Base-by-base conservation (phyloP, 768 basidiomycete genomes). In the Rossbeevera mucosa region DNA sequence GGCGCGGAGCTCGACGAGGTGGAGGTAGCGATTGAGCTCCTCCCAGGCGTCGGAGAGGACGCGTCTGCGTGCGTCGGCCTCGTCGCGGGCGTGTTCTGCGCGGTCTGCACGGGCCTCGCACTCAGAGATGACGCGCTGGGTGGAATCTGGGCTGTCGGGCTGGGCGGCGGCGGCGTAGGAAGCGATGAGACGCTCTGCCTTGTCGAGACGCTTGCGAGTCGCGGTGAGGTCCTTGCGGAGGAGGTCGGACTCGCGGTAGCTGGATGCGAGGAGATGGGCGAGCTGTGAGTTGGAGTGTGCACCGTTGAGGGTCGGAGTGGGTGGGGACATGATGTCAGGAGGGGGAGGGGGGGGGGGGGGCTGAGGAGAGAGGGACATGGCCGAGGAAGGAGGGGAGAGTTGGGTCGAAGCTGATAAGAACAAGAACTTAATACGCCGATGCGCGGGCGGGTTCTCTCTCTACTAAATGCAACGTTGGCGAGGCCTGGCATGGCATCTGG, bases 21-120 rank as follows among this genome's bases (percentile, higher is more conserved):
- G 57, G 44, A 85, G 71, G 58, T 78, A 78, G 30, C 72, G 71
- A 22, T 77, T 76, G 56, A 83, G 71, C 51, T 78, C 74, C 1
- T 60, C 44, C 81, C 82, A 85, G 22, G 71, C 69, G 18, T 82
- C 77, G 21, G 72, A 64, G 31, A 81, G 52, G 50, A 72, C 65
- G 47, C 70, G 70, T 52, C 74, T 60, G 12, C 79, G 72, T 0
- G 77, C 74, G 28, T 81, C 77, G 0, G 78, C 75, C 11, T 85
- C 82, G 60, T 84, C 82, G 47, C 79, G 72, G 4, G 74, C 76
- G 25, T 65, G 62, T 63, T 85, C 81, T 3, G 80, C 80, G 48
- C 71, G 70, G 30, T 72, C 68, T 2, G 75, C 71, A 48, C 81
- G 80, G 25, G 74, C 70, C 54, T 85, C 81, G 53, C 72, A 75